Evolutionary conservation across 345 rosid genomes (phyloP), one percentile per base, ranked within the genome.

Genomic region (Populus simonii): DNA sequence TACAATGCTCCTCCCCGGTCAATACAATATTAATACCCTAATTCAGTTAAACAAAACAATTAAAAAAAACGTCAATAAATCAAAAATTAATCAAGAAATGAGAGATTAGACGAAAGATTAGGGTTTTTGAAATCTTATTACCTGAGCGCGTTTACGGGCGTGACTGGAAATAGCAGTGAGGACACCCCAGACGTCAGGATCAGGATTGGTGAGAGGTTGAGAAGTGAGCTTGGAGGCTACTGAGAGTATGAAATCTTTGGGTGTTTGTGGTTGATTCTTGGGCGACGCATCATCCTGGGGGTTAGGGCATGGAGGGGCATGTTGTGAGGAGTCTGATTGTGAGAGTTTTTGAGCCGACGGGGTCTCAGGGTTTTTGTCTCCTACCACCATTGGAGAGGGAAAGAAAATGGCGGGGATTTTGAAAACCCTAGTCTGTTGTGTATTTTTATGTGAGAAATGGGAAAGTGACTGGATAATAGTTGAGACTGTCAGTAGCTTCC

Each of bases 91-190:
- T 4, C 51, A 12, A 47, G 17, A 15, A 47, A 47, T 47, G 0
- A 4, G 16, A 47, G 11, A 15, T 47, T 47, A 3, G 18, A 15
- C 6, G 51, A 15, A 47, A 47, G 3, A 47, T 12, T 13, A 47
- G 51, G 17, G 51, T 45, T 45, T 45, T 41, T 15, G 3, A 11
- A 12, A 47, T 47, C 16, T 20, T 66, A 38, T 43, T 53, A 90
- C 99, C 92, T 96, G 96, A 43, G 69, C 86, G 72, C 98, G 93
- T 75, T 87, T 89, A 70, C 99, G 94, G 43, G 99, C 94, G 70
- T 80, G 87, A 84, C 70, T 81, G 69, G 97, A 90, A 77, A 93
- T 89, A 16, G 97, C 98, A 73, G 97, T 93, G 80, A 96, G 98
- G 73, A 96, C 95, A 5, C 91, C 98, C 98, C 97, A 96, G 39